Evolutionary conservation across 2,329 filamentous ascomycete species (phyloP).

Genomic region (Aspergillus sojae): DNA sequence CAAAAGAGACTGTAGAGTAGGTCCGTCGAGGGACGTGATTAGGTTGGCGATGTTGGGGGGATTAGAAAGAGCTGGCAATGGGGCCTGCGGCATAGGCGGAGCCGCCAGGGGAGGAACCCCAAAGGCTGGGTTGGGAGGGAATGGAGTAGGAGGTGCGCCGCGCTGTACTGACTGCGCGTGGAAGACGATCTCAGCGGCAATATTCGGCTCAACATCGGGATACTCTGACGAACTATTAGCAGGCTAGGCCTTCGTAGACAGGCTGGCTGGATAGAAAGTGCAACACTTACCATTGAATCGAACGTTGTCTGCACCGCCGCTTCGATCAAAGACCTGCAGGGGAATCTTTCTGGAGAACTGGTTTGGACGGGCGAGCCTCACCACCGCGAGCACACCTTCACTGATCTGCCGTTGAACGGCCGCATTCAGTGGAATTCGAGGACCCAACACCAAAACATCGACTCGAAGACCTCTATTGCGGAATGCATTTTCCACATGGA

Average conservation of each 20-base stretch:
- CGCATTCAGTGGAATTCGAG: slow-evolving; percentile 73
- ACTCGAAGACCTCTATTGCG: slow-evolving; percentile 70
- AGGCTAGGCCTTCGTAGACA: not conserved
- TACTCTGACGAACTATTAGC: slow-evolving; percentile 62
- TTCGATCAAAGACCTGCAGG: slow-evolving; percentile 83
- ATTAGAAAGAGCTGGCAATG: slow-evolving; percentile 38
- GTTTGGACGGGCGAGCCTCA: slow-evolving; percentile 71
- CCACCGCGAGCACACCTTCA: slow-evolving; percentile 85
- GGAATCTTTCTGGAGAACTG: slow-evolving; percentile 74
- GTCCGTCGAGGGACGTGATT: slow-evolving; percentile 69
- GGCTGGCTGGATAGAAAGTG: not conserved
- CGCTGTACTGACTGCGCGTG: slow-evolving; percentile 53
- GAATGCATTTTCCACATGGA: slow-evolving; percentile 79
- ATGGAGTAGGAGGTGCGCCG: slow-evolving; percentile 38
- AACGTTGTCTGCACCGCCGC: slow-evolving; percentile 71
- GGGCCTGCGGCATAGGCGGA: slow-evolving; percentile 34
- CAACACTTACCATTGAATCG: slow-evolving; percentile 67
- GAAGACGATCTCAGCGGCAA: slow-evolving; percentile 79
- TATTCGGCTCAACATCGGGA: slow-evolving; percentile 73
- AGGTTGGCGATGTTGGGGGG: slow-evolving; percentile 63
- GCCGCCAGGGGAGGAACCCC: slow-evolving; percentile 38
- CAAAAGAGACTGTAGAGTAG: slow-evolving; percentile 70
- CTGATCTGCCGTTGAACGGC: slow-evolving; percentile 84
- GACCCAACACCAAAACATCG: slow-evolving; percentile 77
- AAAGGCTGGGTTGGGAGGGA: slow-evolving; percentile 40